Conservation (phyloP, 495 filamentous ascomycete genomes). For the Aspergillus nidulans region DNA sequence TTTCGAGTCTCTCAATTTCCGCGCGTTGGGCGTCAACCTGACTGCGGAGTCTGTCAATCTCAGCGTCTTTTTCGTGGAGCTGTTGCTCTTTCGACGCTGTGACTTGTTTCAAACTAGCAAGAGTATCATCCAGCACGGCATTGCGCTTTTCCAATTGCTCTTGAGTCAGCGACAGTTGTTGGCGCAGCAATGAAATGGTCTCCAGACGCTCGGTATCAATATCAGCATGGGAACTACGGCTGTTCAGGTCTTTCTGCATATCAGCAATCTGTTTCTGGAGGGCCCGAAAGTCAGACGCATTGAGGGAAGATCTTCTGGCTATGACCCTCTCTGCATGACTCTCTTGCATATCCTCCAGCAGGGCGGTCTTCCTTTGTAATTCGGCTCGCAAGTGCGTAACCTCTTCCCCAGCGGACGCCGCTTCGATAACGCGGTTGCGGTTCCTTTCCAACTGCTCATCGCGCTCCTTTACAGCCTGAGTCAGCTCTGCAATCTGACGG, state of each 20-base stretch:
- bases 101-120: constrained; percentile 33
- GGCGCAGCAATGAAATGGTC: constrained; percentile 35
- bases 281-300: constrained; percentile 19
- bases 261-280: constrained; percentile 33
- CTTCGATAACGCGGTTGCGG: constrained; percentile 31
- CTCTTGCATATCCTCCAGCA: constrained; percentile 29
- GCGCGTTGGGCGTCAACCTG: constrained; percentile 33
- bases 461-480: constrained; percentile 30
- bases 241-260: constrained; percentile 34
- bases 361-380: constrained; percentile 29
- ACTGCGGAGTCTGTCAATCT: constrained; percentile 40
- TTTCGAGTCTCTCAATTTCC: constrained; percentile 34
- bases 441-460: constrained; percentile 38
- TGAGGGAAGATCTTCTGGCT: constrained; percentile 28
- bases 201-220: constrained; percentile 32
- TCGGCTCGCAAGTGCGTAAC: constrained; percentile 38
- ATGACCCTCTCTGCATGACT: constrained; percentile 20
- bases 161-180: constrained; percentile 34
- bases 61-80: constrained; percentile 34
- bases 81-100: constrained; percentile 33
- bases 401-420: constrained; percentile 36
- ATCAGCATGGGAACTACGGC: constrained; percentile 18
- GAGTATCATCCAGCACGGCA: constrained; percentile 34
- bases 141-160: constrained; percentile 39
- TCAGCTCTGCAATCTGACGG: constrained; percentile 33